Conservation (phyloP, 202 grass and related monocot species). For the Saccharum hybrid region DNA sequence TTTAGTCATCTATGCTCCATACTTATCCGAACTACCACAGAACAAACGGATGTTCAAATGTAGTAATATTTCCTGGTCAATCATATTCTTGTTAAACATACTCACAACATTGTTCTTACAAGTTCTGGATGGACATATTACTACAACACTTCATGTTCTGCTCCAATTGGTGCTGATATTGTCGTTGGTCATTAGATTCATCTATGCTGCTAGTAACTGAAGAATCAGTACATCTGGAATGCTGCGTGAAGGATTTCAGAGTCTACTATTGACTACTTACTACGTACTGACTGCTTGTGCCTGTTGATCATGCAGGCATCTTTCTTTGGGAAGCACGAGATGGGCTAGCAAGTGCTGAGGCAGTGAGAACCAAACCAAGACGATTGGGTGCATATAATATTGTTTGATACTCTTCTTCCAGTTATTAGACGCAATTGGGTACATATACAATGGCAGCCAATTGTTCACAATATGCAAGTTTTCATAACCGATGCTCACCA, state of each 20-base stretch:
- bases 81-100: constrained; percentile 21
- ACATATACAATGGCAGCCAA: constrained; percentile 32
- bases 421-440: constrained; percentile 31
- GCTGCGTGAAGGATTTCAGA: constrained; percentile 24
- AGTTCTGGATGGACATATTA: constrained; percentile 21
- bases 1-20: constrained; percentile 44
- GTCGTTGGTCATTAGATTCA: constrained; percentile 11
- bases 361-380: constrained; percentile 39
- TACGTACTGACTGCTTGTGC: not conserved
- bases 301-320: constrained; percentile 44
- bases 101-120: not conserved
- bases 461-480: constrained; percentile 32
- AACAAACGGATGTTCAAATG: constrained; percentile 28
- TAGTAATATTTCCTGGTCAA: constrained; percentile 27
- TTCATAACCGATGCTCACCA: not conserved
- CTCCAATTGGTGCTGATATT: constrained; percentile 15
- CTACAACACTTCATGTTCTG: not conserved
- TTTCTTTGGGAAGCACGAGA: constrained; percentile 49
- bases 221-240: constrained; percentile 16
- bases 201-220: constrained; percentile 26
- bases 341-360: constrained; percentile 42
- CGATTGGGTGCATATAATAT: constrained; percentile 3
- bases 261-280: constrained; percentile 19
- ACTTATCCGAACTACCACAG: constrained; percentile 24
- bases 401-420: constrained; percentile 25